Base-by-base conservation (phyloP, 768 basidiomycete genomes). In the Collybia mongolica region DNA sequence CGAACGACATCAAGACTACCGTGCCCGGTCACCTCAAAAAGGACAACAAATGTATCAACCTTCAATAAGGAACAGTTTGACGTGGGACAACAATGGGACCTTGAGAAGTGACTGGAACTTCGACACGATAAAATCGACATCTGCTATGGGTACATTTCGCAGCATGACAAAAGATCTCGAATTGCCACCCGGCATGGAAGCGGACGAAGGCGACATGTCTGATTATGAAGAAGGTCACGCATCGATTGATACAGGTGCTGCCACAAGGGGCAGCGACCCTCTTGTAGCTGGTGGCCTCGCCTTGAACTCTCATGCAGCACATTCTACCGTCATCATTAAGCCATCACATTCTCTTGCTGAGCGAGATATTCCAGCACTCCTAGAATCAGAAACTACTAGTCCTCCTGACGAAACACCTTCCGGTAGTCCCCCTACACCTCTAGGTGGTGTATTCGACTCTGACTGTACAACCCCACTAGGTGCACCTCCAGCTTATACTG, bases 31-130 rank as follows among this genome's bases (percentile, higher is more conserved):
- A 5, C 79, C 87, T 36, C 72, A 75, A 45, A 82, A 82, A 60
- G 75, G 77, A 20, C 63, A 70, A 32, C 81, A 80, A 59, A 69
- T 72, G 52, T 78, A 78, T 61, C 80, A 83, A 54, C 73, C 83
- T 9, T 77, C 86, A 4, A 65, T 83, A 44, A 74, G 78, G 53
- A 81, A 78, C 54, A 83, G 74, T 45, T 65, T 73, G 41, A 74
- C 78, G 40, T 91, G 88, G 90, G 89, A 90, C 57, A 68, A 65
- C 43, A 83, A 80, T 53, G 82, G 79, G 39, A 92, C 93, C 1
- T 78, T 96, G 69, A 81, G 83, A 62, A 94, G 90, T 61, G 93
- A 93, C 54, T 98, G 96, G 97, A 92, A 90, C 65, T 98, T 98
- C 64, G 94, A 94, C 59, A 95, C 92, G 2, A 73, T 93, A 58